phyloP scores from a whole-genome alignment of 169 alveolate species.

The Plasmodium gonderi region DNA sequence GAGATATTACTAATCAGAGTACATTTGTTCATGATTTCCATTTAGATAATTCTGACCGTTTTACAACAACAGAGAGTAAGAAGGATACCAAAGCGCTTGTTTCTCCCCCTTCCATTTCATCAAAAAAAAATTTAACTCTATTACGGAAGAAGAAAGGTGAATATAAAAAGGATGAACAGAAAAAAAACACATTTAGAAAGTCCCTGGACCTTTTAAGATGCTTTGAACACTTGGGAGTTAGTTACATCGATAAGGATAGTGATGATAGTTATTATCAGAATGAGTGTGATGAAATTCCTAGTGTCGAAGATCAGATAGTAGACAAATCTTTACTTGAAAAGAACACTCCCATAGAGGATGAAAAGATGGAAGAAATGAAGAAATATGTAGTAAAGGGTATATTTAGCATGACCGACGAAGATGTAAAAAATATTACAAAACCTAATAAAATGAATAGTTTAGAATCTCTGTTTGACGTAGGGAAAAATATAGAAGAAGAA shows the following conservation, averaged over 20 bases:
- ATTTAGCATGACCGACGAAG: conserved; percentile 9
- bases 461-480: background rate
- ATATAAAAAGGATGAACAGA: background rate
- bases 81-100: background rate
- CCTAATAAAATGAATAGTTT: background rate
- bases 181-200: background rate
- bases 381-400: conserved; percentile 24
- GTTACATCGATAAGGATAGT: background rate
- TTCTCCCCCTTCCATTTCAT: background rate
- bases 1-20: background rate
- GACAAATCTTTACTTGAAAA: background rate
- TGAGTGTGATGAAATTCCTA: background rate
- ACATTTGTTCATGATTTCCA: background rate
- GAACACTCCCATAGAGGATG: background rate
- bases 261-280: background rate
- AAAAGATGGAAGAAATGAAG: background rate
- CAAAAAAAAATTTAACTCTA: background rate
- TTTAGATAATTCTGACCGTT: background rate
- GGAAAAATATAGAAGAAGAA: background rate
- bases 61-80: background rate
- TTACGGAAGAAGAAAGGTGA: background rate
- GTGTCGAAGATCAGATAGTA: background rate
- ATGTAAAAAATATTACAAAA: background rate
- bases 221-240: background rate
- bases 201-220: background rate